phyloP scores from a whole-genome alignment of 441 rosid genomes.

The Corymbia citriodora region DNA sequence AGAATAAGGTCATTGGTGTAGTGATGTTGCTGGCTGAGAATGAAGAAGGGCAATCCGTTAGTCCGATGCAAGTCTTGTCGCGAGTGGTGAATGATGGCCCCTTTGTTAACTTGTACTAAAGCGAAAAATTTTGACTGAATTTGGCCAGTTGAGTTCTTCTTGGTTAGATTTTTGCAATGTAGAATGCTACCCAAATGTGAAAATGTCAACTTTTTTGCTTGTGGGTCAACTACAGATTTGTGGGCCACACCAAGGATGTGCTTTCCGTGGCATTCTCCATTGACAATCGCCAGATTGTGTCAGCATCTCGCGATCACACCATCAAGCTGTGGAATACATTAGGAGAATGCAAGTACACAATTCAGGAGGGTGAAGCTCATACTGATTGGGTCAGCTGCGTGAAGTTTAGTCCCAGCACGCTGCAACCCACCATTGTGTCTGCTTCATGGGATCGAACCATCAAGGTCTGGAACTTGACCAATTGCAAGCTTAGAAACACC shows the following conservation, averaged over 20 bases:
- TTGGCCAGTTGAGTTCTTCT: neutral
- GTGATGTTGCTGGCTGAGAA: neutral
- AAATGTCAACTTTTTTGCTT: neutral
- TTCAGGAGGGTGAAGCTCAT: conserved; percentile 71
- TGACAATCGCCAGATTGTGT: conserved; percentile 96
- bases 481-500: conserved; percentile 77
- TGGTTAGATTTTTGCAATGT: neutral
- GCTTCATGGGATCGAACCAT: conserved; percentile 81
- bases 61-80: neutral
- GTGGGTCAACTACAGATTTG: conserved; percentile 27
- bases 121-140: neutral
- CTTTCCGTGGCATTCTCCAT: conserved; percentile 93
- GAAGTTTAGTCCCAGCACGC: conserved; percentile 74
- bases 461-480: conserved; percentile 88
- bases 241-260: conserved; percentile 92
- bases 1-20: neutral
- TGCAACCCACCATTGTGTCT: conserved; percentile 75
- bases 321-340: conserved; percentile 92
- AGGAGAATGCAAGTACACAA: conserved; percentile 90
- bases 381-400: conserved; percentile 88
- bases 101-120: neutral
- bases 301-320: conserved; percentile 85
- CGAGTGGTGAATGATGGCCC: neutral
- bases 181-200: neutral
- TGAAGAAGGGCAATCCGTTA: neutral